phyloP scores from a whole-genome alignment of 2,329 filamentous ascomycete species.

The Fusarium dlaminii region DNA sequence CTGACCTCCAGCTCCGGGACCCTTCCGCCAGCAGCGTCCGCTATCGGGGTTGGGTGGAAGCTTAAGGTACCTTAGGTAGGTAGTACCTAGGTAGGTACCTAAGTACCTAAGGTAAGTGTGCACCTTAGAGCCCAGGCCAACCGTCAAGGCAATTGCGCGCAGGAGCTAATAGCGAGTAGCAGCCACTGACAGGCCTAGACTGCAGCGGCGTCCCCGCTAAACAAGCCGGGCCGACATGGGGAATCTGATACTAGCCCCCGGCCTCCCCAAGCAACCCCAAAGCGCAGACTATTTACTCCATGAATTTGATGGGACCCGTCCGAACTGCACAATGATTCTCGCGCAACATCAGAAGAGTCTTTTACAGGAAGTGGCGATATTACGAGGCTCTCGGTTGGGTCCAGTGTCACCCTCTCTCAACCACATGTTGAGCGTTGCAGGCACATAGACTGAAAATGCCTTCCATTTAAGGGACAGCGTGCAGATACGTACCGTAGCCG shows the following conservation, averaged over 20 bases:
- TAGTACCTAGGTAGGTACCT: background rate
- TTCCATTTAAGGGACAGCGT: slow-evolving; percentile 25
- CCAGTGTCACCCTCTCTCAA: slow-evolving; percentile 23
- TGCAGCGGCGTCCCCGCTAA: slow-evolving; percentile 13
- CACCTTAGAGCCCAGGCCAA: background rate
- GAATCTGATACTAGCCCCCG: slow-evolving; percentile 25
- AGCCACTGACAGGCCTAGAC: slow-evolving; percentile 17
- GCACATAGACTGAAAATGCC: slow-evolving; percentile 10
- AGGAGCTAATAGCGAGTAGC: background rate
- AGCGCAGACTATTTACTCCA: slow-evolving; percentile 16
- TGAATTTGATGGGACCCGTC: slow-evolving; percentile 7
- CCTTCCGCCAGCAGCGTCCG: slow-evolving; percentile 19
- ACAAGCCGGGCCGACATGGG: slow-evolving; percentile 32
- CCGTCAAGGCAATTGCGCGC: background rate
- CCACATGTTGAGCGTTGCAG: slow-evolving; percentile 7
- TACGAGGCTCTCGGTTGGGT: slow-evolving; percentile 12
- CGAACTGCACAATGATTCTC: slow-evolving; percentile 30
- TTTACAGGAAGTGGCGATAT: slow-evolving; percentile 27
- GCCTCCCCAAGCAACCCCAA: slow-evolving; percentile 4
- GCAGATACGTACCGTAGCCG: slow-evolving; percentile 35
- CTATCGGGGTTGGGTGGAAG: slow-evolving; percentile 22
- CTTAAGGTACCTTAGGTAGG: background rate
- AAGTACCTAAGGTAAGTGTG: too few species aligned
- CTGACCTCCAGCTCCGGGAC: slow-evolving; percentile 6
- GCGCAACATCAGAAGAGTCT: slow-evolving; percentile 24